These are phyloP conservation scores for Chlorella sp. DNA, from an alignment of 139 green algal genomes.

Conservation along the genomic window DNA sequence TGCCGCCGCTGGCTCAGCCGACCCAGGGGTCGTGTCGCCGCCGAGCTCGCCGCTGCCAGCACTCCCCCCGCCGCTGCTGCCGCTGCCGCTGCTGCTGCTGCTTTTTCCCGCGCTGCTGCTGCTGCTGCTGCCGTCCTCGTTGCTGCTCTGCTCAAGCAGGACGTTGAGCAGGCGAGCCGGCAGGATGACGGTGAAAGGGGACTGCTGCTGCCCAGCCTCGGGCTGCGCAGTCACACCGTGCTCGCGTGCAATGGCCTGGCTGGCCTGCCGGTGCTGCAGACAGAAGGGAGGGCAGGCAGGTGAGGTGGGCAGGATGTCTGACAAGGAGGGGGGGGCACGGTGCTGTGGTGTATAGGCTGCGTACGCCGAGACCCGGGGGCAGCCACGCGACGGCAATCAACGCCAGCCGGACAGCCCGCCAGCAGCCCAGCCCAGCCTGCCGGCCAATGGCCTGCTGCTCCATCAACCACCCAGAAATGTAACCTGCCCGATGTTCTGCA, in stretches of 20 bases:
- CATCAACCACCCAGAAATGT: neutral
- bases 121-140: neutral
- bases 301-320: neutral
- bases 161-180: neutral
- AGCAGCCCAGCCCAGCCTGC: no score
- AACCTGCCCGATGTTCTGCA: no score
- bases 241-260: neutral
- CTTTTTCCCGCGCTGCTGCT: no score
- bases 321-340: neutral
- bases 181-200: conserved; percentile 47
- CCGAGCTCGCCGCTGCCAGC: neutral
- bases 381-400: no score
- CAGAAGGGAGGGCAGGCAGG: neutral
- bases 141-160: neutral
- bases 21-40: no score
- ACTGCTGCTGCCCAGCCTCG: conserved; percentile 1
- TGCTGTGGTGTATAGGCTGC: neutral
- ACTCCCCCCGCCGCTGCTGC: neutral
- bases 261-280: neutral
- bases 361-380: no score
- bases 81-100: conserved; percentile 9
- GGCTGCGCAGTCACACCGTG: neutral
- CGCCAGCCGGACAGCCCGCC: no score
- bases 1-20: neutral
- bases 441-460: neutral